Percentiles rank a stretch among this genome's conserved stretches.
Evolutionary conservation across 2,329 filamentous ascomycete genomes (phyloP).

Genomic region (Arthrobotrys sinensis): DNA sequence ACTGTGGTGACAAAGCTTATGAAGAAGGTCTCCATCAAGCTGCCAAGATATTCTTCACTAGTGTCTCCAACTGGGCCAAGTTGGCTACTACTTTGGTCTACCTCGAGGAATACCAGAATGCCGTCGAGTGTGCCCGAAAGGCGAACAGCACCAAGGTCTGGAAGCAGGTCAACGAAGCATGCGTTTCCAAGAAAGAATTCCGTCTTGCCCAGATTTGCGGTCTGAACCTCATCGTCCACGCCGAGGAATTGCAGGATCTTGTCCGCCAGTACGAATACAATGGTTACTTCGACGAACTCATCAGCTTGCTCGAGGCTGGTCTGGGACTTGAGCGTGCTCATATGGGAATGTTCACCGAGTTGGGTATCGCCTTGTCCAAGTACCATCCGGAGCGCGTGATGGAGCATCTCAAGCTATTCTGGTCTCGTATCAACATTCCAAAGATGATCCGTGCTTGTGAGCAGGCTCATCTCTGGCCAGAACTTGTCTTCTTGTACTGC

Average conservation of each 20-base stretch:
- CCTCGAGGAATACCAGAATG: constrained; percentile 95
- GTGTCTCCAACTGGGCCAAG: constrained; percentile 99
- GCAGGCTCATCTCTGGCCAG: constrained; percentile 95
- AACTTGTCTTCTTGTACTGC: constrained; percentile 97
- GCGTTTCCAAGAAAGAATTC: constrained; percentile 98
- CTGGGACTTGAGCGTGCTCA: constrained; percentile 92
- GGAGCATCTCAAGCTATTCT: constrained; percentile 99
- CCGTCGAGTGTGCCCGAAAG: constrained; percentile 97
- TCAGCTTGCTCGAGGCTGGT: constrained; percentile 92
- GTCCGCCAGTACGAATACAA: constrained; percentile 97
- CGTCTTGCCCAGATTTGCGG: constrained; percentile 98
- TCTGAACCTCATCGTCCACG: constrained; percentile 97
- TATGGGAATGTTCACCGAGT: constrained; percentile 96
- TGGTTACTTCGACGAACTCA: constrained; percentile 98
- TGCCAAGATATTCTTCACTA: constrained; percentile 98
- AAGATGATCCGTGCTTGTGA: constrained; percentile 96
- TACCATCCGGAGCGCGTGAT: constrained; percentile 96
- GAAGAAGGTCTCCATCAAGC: constrained; percentile 94
- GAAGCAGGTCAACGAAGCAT: constrained; percentile 98
- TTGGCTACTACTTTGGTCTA: constrained; percentile 98
- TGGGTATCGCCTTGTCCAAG: constrained; percentile 92
- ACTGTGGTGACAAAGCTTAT: constrained; percentile 98
- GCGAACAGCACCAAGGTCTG: constrained; percentile 99
- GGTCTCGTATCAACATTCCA: constrained; percentile 96
- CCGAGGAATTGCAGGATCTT: constrained; percentile 91